A percentile compares a stretch with the other conserved stretches of the same genome.
Evolutionary conservation across 1,139 yeast genomes (phyloP).

Genomic region (Pichiaceae sp.): DNA sequence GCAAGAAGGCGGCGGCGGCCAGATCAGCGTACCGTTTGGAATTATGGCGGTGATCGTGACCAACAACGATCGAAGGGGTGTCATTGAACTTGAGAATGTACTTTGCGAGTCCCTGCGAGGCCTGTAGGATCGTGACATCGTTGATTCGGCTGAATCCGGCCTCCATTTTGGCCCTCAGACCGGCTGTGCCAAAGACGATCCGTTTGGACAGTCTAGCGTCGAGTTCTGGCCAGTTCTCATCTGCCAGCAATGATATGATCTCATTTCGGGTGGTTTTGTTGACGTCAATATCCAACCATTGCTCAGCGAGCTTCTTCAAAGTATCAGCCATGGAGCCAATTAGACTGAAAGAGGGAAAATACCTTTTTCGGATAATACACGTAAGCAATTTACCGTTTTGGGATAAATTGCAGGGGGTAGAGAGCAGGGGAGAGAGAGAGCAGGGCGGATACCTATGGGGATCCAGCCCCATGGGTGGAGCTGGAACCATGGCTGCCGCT

Average conservation of each 20-base stretch:
- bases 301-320: conserved; percentile 8
- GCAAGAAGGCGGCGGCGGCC: conserved; percentile 65
- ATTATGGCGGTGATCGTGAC: conserved; percentile 85
- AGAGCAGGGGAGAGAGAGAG: too few relatives aligned
- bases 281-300: conserved; percentile 21
- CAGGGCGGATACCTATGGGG: too few relatives aligned
- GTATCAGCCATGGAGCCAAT: neutral
- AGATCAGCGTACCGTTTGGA: conserved; percentile 74
- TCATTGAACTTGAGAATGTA: conserved; percentile 36
- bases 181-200: conserved; percentile 90
- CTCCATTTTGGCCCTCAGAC: conserved; percentile 78
- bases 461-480: too few relatives aligned
- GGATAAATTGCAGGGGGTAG: too few relatives aligned
- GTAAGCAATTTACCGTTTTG: too few relatives aligned
- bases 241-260: conserved; percentile 38
- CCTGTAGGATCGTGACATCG: conserved; percentile 80
- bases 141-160: conserved; percentile 90
- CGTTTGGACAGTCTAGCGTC: conserved; percentile 44
- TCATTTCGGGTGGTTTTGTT: conserved; percentile 51
- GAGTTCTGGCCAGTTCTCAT: conserved; percentile 35
- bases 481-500: too few relatives aligned
- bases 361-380: too few relatives aligned
- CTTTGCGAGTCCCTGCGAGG: conserved; percentile 81
- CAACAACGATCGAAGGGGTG: conserved; percentile 52
- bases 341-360: too few relatives aligned